Base-by-base conservation (phyloP, 2,329 filamentous ascomycete species). In the Amylocarpus encephaloides region DNA sequence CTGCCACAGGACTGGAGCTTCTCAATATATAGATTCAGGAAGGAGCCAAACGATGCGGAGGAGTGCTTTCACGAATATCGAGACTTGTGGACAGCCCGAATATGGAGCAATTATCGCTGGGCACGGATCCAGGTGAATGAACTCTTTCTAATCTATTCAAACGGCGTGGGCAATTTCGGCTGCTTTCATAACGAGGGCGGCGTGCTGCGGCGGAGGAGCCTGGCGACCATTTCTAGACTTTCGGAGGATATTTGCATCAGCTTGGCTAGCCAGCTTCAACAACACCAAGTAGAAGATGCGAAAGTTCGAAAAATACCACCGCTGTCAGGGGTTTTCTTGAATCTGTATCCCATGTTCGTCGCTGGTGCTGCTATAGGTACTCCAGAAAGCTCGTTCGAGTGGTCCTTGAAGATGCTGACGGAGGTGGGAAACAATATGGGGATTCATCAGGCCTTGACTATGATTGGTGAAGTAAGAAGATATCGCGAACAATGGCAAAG, bases 101-200 rank as follows among this genome's bases (percentile, higher is more conserved):
- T 61, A 18, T 60, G 52, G 36, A 60, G 58, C 26, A 41, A 60
- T 29, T 61, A 60, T 45, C 54, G 59, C 26, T 60, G 56, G 57
- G 39, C 43, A 13, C 42, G 61, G 5, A 61, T 63, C 18, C 44
- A 58, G 4, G 35, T 63, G 22, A 62, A 62, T 30, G 53, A 62
- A 36, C 32, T 58, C 5, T 38, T 62, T 2, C 33, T 62, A 4
- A 43, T 49, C 5, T 49, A 59, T 45, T 16, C 58, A 32, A 46
- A 26, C 7, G 40, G 43, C 5, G 12, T 19, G 5, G n/a, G 38
- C 13, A 5, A 16, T 16, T 11, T 57, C 33, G 51, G 43, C 18
- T 32, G 43, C 34, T 44, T 45, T n/a, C 43, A 30, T 11, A 16
- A 36, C 38, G 55, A 58, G 13, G 42, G 49, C 22, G 41, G 22